phyloP scores from a whole-genome alignment of 768 basidiomycete species.

The Rhizopogon roseolus region DNA sequence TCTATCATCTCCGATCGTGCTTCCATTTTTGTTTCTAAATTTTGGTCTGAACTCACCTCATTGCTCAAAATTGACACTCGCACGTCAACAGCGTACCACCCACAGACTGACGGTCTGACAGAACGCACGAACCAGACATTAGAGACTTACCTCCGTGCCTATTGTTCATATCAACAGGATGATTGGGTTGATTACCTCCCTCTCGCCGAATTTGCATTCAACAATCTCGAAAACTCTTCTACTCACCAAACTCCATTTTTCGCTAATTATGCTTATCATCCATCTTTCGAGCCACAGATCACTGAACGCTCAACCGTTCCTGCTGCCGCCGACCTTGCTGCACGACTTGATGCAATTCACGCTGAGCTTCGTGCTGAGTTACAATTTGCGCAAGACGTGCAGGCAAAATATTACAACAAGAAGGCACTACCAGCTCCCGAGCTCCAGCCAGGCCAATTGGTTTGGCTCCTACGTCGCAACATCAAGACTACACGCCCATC shows the following conservation, averaged over 20 bases:
- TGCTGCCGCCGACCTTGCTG: slow-evolving; percentile 24
- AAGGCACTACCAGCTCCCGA: slow-evolving; percentile 20
- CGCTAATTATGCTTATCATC: slow-evolving; percentile 29
- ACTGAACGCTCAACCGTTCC: slow-evolving; percentile 25
- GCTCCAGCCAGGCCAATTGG: slow-evolving; percentile 26
- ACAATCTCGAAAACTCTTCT: slow-evolving; percentile 29
- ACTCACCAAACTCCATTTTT: slow-evolving; percentile 34
- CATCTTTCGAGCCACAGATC: slow-evolving; percentile 25
- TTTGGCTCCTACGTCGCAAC: slow-evolving; percentile 35
- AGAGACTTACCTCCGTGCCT: slow-evolving; percentile 32
- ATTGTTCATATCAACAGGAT: slow-evolving; percentile 34
- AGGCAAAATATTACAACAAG: slow-evolving; percentile 24
- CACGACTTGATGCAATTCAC: slow-evolving; percentile 26
- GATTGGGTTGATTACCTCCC: slow-evolving; percentile 37
- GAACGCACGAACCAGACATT: slow-evolving; percentile 34
- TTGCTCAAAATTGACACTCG: slow-evolving; percentile 6
- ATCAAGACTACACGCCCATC: slow-evolving; percentile 36
- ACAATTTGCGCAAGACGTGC: slow-evolving; percentile 21
- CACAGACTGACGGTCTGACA: slow-evolving; percentile 35
- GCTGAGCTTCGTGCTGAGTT: slow-evolving; percentile 29
- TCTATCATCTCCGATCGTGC: slow-evolving; percentile 20
- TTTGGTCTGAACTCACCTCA: slow-evolving; percentile 19
- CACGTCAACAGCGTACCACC: slow-evolving; percentile 39
- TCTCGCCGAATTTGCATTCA: slow-evolving; percentile 38
- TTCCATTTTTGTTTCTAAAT: slow-evolving; percentile 19